Evolutionary conservation across 2,329 filamentous ascomycete genomes (phyloP).

Genomic region (Sphaerulina populicola): DNA sequence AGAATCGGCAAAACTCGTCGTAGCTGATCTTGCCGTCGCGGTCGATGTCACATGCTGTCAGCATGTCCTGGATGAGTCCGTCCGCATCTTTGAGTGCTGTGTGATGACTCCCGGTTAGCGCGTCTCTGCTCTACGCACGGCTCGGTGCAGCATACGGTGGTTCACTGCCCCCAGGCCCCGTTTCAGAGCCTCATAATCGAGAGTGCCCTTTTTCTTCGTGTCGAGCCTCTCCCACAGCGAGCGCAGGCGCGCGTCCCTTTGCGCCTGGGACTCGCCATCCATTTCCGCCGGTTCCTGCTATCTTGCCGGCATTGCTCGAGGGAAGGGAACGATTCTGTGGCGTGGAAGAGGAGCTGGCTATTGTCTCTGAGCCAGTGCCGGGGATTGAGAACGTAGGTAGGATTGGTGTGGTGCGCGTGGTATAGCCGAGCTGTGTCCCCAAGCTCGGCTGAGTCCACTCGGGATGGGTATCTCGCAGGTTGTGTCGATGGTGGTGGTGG

Average conservation of each 20-base stretch:
- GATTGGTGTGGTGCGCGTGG: too few relatives aligned
- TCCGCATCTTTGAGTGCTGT: slow-evolving; percentile 84
- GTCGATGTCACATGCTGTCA: slow-evolving; percentile 75
- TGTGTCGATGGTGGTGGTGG: too few relatives aligned
- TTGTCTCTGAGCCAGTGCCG: background rate
- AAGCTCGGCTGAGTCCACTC: too few relatives aligned
- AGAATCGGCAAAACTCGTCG: slow-evolving; percentile 82
- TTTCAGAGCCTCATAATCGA: slow-evolving; percentile 77
- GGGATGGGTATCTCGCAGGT: too few relatives aligned
- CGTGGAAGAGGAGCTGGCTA: background rate
- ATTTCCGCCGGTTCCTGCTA: slow-evolving; percentile 39
- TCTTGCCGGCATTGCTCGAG: slow-evolving; percentile 13
- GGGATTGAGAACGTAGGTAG: too few relatives aligned
- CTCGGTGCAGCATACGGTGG: slow-evolving; percentile 60
- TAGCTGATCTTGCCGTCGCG: slow-evolving; percentile 86
- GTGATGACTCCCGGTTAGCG: slow-evolving; percentile 5
- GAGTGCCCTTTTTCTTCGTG: slow-evolving; percentile 62
- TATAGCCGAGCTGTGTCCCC: too few relatives aligned
- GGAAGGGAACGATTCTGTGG: background rate
- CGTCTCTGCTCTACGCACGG: background rate
- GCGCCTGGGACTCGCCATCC: slow-evolving; percentile 66
- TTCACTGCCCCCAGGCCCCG: slow-evolving; percentile 81
- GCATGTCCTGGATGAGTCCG: slow-evolving; percentile 68
- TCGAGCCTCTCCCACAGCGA: slow-evolving; percentile 78
- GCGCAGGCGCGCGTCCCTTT: slow-evolving; percentile 73